Percentiles rank a stretch among this genome's conserved stretches.
phyloP scores from a whole-genome alignment of 352 stramenopile species.

The Phytopythium chamaehyphon region DNA sequence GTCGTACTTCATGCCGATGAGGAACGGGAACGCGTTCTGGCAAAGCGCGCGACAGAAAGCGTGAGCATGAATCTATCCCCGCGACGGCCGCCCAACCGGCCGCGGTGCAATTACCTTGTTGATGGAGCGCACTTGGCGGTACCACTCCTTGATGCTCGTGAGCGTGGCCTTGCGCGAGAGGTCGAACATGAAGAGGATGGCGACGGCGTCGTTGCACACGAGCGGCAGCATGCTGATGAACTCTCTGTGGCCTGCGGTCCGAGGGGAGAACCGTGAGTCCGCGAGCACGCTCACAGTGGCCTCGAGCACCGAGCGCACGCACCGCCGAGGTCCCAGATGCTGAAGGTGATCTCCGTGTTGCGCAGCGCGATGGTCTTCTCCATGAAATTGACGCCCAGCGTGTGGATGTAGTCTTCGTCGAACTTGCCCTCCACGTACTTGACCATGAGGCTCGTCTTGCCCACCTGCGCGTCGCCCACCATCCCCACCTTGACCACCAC shows the following conservation, averaged over 20 bases:
- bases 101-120: constrained; percentile 61
- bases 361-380: constrained; percentile 93
- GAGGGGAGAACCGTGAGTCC: not conserved
- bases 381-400: constrained; percentile 95
- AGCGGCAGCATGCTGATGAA: constrained; percentile 95
- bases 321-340: constrained; percentile 93
- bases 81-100: not conserved
- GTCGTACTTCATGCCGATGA: constrained; percentile 95
- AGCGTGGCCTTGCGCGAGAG: constrained; percentile 90
- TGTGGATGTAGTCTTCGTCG: constrained; percentile 96
- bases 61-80: not conserved
- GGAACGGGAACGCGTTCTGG: constrained; percentile 90
- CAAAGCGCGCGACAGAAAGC: not conserved
- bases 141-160: constrained; percentile 93
- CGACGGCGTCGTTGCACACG: constrained; percentile 93
- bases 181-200: constrained; percentile 96
- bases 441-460: constrained; percentile 96
- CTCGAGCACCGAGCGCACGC: not conserved
- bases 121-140: constrained; percentile 86
- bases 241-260: constrained; percentile 71
- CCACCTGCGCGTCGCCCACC: constrained; percentile 93
- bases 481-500: constrained; percentile 92
- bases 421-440: constrained; percentile 96
- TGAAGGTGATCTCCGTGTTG: constrained; percentile 95
- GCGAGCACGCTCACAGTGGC: not conserved